Base-by-base conservation (phyloP, 192 early-diverging fungal species). In the Thoreauomyces humboldtii region DNA sequence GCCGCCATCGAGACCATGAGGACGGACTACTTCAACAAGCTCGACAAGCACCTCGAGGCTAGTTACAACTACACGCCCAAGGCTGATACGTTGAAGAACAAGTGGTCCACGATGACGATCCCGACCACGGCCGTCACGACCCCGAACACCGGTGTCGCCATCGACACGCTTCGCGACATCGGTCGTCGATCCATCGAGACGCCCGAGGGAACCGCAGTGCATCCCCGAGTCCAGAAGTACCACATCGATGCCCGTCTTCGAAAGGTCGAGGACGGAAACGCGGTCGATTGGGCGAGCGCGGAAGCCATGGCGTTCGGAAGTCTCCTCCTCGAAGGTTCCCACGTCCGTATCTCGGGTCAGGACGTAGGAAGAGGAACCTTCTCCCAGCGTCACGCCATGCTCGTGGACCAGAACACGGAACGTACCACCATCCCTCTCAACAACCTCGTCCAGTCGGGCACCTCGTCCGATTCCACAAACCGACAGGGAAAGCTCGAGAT, bases 311-410 rank as follows among this genome's bases (percentile, higher is more conserved):
- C 94, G 0, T 91, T 95, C 75, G 96, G 94, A 4, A 87, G 87
- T 0, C 72, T 98, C 32, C 76, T 98, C 14, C 68, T 84, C 27
- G 91, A 98, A 65, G 78, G 73, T 44, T 86, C 87, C 66, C 85
- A 89, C 78, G 93, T 96, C 19, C 88, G 96, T 45, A 91, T 98
- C 38, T 95, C 90, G 55, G 96, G 96, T 0, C 96, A 98, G 55
- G 96, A 98, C 73, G 96, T 98, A 19, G 96, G 96, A 1, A 90
- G 96, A 37, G 96, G 96, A 24, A 98, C 96, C 0, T 98, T 98
- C 73, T 94, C 92, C 27, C 96, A 98, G 69, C 87, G 96, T 9
- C 96, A 98, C 61, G 93, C 87, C 29, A 98, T 98, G 96, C 73
- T 98, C 58, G 93, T 98, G 12, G 90, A 90, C 70, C 92, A 94